Percentiles rank a stretch among this genome's conserved stretches.
Conservation (phyloP, 768 basidiomycete species). For the Lentinula guzmanii region DNA sequence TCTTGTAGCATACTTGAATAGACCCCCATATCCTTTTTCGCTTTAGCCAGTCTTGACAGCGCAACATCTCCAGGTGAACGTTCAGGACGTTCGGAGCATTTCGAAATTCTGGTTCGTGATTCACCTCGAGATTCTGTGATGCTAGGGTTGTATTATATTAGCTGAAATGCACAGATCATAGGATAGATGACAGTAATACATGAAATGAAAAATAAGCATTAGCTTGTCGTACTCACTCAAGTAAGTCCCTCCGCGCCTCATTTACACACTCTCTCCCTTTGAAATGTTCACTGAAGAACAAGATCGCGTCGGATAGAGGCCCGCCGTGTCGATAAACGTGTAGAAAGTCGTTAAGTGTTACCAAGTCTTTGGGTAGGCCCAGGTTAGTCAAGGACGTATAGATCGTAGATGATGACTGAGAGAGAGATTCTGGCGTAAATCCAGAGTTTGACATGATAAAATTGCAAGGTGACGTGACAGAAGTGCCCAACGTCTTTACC, state of each 20-base stretch:
- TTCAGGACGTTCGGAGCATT: conserved; percentile 3
- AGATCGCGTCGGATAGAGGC: conserved; percentile 10
- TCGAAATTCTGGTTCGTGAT: neutral
- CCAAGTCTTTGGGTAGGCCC: conserved; percentile 6
- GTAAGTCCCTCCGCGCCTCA: neutral
- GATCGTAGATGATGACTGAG: neutral
- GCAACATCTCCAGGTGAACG: conserved; percentile 9
- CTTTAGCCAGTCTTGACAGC: conserved; percentile 6
- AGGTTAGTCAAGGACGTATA: conserved; percentile 8
- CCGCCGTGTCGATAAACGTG: conserved; percentile 8
- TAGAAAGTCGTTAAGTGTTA: conserved; percentile 12
- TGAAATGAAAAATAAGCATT: neutral
- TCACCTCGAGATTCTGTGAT: conserved; percentile 1
- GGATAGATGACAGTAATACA: neutral
- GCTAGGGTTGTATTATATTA: neutral
- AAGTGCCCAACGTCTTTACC: too few relatives aligned
- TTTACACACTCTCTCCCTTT: conserved; percentile 9
- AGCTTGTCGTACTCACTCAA: neutral
- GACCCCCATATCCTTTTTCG: conserved; percentile 7
- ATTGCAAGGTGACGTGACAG: too few relatives aligned
- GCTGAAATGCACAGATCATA: neutral
- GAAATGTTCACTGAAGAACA: conserved; percentile 12
- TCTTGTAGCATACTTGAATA: conserved; percentile 4
- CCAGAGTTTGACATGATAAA: neutral
- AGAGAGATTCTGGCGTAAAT: neutral